Base-by-base conservation (phyloP, 495 filamentous ascomycete genomes). In the Penicillium soppii region DNA sequence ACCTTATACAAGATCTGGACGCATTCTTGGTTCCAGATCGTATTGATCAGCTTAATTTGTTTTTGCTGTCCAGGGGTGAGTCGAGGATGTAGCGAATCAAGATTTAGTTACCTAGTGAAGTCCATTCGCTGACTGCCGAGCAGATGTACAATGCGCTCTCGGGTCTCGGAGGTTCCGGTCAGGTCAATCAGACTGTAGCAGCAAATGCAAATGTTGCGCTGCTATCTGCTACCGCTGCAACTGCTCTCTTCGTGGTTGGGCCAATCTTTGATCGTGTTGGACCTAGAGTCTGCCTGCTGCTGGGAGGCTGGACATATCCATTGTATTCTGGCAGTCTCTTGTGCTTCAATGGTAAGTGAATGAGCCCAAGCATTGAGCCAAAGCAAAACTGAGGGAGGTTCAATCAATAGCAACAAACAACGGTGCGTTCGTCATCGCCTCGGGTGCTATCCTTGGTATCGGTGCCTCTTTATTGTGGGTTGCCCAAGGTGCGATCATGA, bases 11-110 rank as follows among this genome's bases (percentile, higher is more conserved):
- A 53, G 13, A 46, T 69, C n/a, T 72, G 66, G 46, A 65, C 68
- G 8, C 41, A 70, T 47, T 59, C 57, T 22, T 75, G 69, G 65
- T 66, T 69, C 16, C 76, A 79, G 59, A 68, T 78, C 43, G 36
- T 67, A 4, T 48, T 78, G 43, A 77, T 78, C 33, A 67, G 71
- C 45, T 71, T 78, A 50, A 89, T 92, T 41, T 94, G 88, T 65
- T 94, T 95, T 75, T 73, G 92, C 50, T 92, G 88, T 65, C 90
- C 89, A 29, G 86, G 87, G 22, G 68, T 71, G 43, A 56, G 63
- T 59, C 15, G 13, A 44, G 27, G 1, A 29, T 29, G 7, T n/a
- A n/a, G n/a, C n/a, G n/a, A n/a, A n/a, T n/a, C n/a, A n/a, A n/a
- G n/a, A n/a, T n/a, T n/a, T n/a, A n/a, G n/a, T n/a, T n/a, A n/a